Conservation (phyloP, 2,329 filamentous ascomycete genomes). For the Cercospora beticola region DNA sequence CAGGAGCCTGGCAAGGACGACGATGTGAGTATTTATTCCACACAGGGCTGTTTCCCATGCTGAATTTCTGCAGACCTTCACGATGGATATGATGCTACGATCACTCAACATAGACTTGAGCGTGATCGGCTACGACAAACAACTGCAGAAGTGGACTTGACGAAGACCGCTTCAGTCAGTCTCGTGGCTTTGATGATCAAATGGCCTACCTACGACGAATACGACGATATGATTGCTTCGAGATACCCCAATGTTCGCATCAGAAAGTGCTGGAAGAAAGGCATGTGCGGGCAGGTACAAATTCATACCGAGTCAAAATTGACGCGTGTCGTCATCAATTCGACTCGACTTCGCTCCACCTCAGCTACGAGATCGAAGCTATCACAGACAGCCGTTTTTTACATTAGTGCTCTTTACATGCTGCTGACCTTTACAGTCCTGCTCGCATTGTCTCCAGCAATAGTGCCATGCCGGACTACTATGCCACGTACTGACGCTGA, state of each 20-base stretch:
- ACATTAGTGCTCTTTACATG: background rate
- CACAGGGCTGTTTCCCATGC: background rate
- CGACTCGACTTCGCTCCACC: background rate
- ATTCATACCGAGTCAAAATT: background rate
- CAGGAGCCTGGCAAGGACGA: slow-evolving; percentile 40
- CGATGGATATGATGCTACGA: slow-evolving; percentile 68
- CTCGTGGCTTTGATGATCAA: background rate
- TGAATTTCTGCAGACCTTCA: slow-evolving; percentile 55
- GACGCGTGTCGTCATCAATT: slow-evolving; percentile 5
- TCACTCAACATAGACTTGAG: slow-evolving; percentile 63
- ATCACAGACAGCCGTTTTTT: background rate
- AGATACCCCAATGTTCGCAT: slow-evolving; percentile 12
- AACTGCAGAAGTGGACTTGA: slow-evolving; percentile 55
- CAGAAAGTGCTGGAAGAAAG: background rate
- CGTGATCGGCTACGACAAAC: slow-evolving; percentile 63
- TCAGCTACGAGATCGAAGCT: background rate
- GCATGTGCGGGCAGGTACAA: background rate
- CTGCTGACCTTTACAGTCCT: background rate
- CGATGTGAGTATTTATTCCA: slow-evolving; percentile 38
- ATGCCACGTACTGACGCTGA: background rate
- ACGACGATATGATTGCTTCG: slow-evolving; percentile 9
- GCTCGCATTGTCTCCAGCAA: background rate
- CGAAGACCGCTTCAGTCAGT: background rate
- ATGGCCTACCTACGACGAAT: background rate
- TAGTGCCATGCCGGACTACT: background rate